A percentile compares a stretch with the other conserved stretches of the same genome.
phyloP scores from a whole-genome alignment of 2,329 filamentous ascomycete genomes.

The Rutstroemia sydowiana region DNA sequence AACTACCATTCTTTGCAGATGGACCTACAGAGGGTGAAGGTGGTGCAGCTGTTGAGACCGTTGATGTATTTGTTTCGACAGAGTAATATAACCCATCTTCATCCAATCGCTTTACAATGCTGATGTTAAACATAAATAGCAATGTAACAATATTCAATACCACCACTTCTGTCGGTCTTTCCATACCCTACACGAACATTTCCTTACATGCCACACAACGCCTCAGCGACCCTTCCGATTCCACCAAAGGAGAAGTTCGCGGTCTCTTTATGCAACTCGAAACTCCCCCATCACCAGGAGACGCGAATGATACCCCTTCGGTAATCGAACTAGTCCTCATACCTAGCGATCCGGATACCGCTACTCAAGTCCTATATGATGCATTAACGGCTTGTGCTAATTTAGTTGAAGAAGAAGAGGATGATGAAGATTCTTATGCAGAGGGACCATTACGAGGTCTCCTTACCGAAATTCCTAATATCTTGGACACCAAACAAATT shows the following conservation, averaged over 20 bases:
- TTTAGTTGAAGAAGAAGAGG: slow-evolving; percentile 60
- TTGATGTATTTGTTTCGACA: slow-evolving; percentile 50
- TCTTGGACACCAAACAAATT: slow-evolving; percentile 88
- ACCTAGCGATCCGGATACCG: slow-evolving; percentile 31
- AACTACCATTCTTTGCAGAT: slow-evolving; percentile 41
- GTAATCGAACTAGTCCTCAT: slow-evolving; percentile 62
- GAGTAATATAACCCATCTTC: slow-evolving; percentile 37
- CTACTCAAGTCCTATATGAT: too few relatives aligned
- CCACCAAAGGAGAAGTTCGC: slow-evolving; percentile 33
- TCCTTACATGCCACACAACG: slow-evolving; percentile 69
- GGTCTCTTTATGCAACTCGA: slow-evolving; percentile 63
- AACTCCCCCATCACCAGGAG: slow-evolving; percentile 47
- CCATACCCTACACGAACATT: slow-evolving; percentile 68
- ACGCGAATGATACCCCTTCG: slow-evolving; percentile 55
- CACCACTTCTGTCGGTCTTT: slow-evolving; percentile 49
- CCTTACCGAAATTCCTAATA: slow-evolving; percentile 88
- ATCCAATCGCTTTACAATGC: background rate
- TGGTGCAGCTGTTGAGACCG: slow-evolving; percentile 4
- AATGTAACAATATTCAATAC: slow-evolving; percentile 58
- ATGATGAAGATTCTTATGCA: slow-evolving; percentile 72
- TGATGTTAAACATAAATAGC: slow-evolving; percentile 29
- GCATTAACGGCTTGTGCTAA: too few relatives aligned
- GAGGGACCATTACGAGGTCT: slow-evolving; percentile 76
- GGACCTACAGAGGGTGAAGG: slow-evolving; percentile 18
- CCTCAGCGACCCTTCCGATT: slow-evolving; percentile 32